These are phyloP conservation scores for Toxoplasma gondii DNA, from an alignment of 169 alveolate species.

Conservation along the genomic window DNA sequence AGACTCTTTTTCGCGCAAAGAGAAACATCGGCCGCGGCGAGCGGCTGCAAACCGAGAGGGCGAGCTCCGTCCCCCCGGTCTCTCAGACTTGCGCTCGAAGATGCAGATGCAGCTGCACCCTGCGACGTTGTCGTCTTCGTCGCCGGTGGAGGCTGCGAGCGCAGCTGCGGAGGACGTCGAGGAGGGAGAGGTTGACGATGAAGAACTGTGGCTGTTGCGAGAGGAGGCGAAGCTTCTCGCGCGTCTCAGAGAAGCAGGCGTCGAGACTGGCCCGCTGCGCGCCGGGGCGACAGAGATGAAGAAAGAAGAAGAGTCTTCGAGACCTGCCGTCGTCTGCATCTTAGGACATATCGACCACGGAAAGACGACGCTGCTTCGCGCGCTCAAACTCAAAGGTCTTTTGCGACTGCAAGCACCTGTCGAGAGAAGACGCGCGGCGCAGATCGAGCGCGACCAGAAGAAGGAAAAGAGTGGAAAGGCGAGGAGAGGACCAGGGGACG, in stretches of 20 bases:
- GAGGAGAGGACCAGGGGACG: not conserved
- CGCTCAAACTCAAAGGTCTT: constrained; percentile 59
- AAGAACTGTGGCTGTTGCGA: not conserved
- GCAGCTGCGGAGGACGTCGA: not conserved
- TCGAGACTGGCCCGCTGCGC: not conserved
- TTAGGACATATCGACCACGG: constrained; percentile 99
- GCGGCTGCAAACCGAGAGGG: not conserved
- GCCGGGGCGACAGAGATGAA: not conserved
- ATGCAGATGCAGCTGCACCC: not conserved
- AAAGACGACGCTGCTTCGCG: constrained; percentile 94
- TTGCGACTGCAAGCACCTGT: not conserved
- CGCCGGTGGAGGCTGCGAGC: not conserved
- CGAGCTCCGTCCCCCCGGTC: not conserved
- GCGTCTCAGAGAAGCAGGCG: not conserved
- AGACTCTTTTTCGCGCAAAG: not conserved
- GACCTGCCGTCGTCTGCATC: constrained; percentile 94
- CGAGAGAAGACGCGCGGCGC: not conserved
- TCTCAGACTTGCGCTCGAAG: not conserved
- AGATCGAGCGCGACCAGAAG: not conserved
- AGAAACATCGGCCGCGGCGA: not conserved
- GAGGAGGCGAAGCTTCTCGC: not conserved
- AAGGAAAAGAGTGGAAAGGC: not conserved
- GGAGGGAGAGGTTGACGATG: not conserved
- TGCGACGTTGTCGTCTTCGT: too few species aligned
- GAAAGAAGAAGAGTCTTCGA: not conserved